Base-by-base conservation (phyloP, 1,284 basidiomycete species). In the Taiwanofungus camphoratus region DNA sequence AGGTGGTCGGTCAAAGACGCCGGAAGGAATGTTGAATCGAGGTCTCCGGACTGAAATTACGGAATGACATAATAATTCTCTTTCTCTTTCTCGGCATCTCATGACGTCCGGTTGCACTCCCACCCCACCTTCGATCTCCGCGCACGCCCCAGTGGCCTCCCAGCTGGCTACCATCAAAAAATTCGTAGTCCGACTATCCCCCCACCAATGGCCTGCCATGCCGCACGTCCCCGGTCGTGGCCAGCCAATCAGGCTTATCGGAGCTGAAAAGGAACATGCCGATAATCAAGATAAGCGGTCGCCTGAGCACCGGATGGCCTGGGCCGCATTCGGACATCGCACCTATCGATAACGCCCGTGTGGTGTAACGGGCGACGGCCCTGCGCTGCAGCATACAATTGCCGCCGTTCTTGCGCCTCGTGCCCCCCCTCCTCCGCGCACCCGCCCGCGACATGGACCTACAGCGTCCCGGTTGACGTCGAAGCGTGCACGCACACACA, bases 61-160 rank as follows among this genome's bases (percentile, higher is more conserved):
- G 2, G 29, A 35, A 39, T 45, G 43, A 40, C 43, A 41, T 38
- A 41, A 36, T 24, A n/a, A n/a, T n/a, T n/a, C 6, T 9, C 39
- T 39, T 24, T 23, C 43, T 45, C 39, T 21, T 32, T 29, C 19
- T 22, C 19, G 30, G 12, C 30, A 37, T 34, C 27, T 35, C 44
- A 45, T 45, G 44, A 41, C 44, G 44, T 31, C 39, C 39, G 32
- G 9, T 7, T 8, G 33, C 24, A 41, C 13, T 29, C 18, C 34
- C 34, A 24, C 38, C 20, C 37, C 30, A 23, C 35, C 11, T 43
- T 39, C 30, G n/a, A n/a, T 12, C 42, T 32, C 42, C 36, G 36
- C 36, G 7, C 13, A 27, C n/a, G n/a, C n/a, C n/a, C 6, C 29
- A 23, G 23, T 23, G 12, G 16, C 30, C 29, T 23, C 26, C 27